Evolutionary conservation across 805 yeast genomes (phyloP).

Genomic region (Brettanomyces sp.): DNA sequence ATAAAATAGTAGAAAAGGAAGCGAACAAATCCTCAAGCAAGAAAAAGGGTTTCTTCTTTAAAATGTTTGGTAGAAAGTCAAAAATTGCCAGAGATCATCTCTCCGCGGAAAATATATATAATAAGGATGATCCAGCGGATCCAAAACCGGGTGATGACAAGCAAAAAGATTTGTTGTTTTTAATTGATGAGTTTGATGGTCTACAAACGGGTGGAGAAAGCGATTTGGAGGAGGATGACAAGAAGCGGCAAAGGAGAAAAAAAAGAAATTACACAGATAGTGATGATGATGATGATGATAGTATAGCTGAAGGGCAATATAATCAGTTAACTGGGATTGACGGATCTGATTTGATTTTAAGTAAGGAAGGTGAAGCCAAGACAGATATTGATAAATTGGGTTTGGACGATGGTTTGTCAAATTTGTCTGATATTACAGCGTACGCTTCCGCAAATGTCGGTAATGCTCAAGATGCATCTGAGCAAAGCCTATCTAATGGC

Average conservation of each 20-base stretch:
- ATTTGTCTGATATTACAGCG: no score
- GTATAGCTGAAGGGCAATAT: neutral
- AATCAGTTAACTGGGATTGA: neutral
- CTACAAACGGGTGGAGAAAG: slow-evolving; percentile 2
- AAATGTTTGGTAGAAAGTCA: slow-evolving; percentile 20
- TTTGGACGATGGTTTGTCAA: neutral
- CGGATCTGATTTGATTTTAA: slow-evolving; percentile 1
- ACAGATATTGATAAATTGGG: neutral
- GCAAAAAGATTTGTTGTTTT: neutral
- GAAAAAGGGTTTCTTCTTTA: slow-evolving; percentile 15
- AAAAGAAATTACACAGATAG: neutral
- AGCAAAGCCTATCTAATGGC: no score
- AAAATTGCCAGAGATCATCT: slow-evolving; percentile 21
- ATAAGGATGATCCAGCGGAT: neutral
- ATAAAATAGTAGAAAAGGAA: slow-evolving; percentile 2
- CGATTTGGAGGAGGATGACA: neutral
- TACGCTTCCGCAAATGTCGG: no score
- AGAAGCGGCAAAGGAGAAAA: neutral
- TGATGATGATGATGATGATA: neutral
- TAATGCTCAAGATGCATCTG: no score
- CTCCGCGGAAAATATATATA: neutral
- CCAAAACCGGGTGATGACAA: slow-evolving; percentile 4
- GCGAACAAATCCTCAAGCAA: slow-evolving; percentile 5
- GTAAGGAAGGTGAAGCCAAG: neutral
- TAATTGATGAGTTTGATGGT: slow-evolving; percentile 1